Base-by-base conservation (phyloP, 2,329 filamentous ascomycete species). In the Colletotrichum eleusines region DNA sequence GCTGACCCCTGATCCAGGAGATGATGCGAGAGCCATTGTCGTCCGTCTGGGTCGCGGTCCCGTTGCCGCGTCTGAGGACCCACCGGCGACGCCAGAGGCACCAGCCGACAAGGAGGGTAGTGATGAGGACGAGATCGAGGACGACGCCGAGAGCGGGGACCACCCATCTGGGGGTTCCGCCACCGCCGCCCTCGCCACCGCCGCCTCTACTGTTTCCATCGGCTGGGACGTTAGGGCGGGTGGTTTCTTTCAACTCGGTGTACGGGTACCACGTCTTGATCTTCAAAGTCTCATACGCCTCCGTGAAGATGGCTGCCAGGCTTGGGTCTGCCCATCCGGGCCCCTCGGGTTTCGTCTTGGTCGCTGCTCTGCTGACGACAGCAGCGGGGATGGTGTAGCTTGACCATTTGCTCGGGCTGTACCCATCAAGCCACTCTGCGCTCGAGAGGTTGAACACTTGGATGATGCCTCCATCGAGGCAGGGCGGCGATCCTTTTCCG, bases 371-470 rank as follows among this genome's bases (percentile, higher is more conserved):
- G 0, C 83, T 82, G 64, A 88, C 84, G 4, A 96, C 87, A 23
- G 84, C 83, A 20, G 86, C 81, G 0, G 92, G 93, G 1, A 96
- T 92, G 2, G 84, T 83, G 77, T 97, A 97, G n/a, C 87, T 80
- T 31, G 84, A 84, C 77, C 87, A 90, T 9, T 84, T 85, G 0
- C 86, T 81, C 0, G 93, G 91, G 50, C 90, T 88, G 77, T 95
- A 97, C 2, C 85, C 84, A 28, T 89, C 86, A 67, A 91, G 83
- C 94, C 94, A 97, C 62, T 85, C 76, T 1, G 90, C 85, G 44
- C 87, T 88, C 12, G 89, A 92, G 62, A 94, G 82, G 76, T 97
- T 94, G 81, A 94, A 95, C 33, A 94, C 86, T 55, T 89, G 84
- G 44, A 93, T 79, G 1, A 87, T 82, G 7, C 82, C 80, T n/a